These are phyloP conservation scores for Musa beccarii DNA, from an alignment of 176 grass and related monocot genomes.

Conservation along the genomic window DNA sequence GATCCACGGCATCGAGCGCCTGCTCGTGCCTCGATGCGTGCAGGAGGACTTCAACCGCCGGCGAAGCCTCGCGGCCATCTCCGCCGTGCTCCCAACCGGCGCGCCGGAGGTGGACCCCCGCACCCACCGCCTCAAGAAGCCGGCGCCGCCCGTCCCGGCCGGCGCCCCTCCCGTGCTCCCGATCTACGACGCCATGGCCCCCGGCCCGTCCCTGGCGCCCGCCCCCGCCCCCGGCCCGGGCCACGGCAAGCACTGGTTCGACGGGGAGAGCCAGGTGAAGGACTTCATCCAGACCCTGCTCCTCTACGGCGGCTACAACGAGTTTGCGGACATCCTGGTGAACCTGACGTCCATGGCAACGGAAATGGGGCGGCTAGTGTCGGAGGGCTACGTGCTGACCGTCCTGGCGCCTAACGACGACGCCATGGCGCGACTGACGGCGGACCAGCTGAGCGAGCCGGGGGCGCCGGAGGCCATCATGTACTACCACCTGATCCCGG, in stretches of 20 bases:
- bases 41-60: conserved; percentile 83
- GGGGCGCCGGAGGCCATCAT: conserved; percentile 68
- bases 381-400: conserved; percentile 62
- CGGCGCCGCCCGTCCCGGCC: conserved; percentile 28
- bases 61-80: conserved; percentile 52
- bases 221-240: conserved; percentile 34
- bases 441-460: conserved; percentile 53
- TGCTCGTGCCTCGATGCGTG: conserved; percentile 52
- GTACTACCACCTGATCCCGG: conserved; percentile 75
- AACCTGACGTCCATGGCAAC: conserved; percentile 65
- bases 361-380: conserved; percentile 76
- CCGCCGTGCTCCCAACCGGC: conserved; percentile 41
- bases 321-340: conserved; percentile 77
- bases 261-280: conserved; percentile 75
- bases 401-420: conserved; percentile 76
- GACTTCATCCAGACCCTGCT: conserved; percentile 79
- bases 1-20: conserved; percentile 51
- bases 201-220: conserved; percentile 45
- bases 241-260: conserved; percentile 50
- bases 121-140: conserved; percentile 65
- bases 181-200: conserved; percentile 47
- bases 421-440: conserved; percentile 57
- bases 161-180: conserved; percentile 45
- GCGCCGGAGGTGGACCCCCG: conserved; percentile 61
- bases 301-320: conserved; percentile 88